These are phyloP conservation scores for Angomonas ambiguus DNA, from an alignment of 208 protist species.

Conservation along the genomic window DNA sequence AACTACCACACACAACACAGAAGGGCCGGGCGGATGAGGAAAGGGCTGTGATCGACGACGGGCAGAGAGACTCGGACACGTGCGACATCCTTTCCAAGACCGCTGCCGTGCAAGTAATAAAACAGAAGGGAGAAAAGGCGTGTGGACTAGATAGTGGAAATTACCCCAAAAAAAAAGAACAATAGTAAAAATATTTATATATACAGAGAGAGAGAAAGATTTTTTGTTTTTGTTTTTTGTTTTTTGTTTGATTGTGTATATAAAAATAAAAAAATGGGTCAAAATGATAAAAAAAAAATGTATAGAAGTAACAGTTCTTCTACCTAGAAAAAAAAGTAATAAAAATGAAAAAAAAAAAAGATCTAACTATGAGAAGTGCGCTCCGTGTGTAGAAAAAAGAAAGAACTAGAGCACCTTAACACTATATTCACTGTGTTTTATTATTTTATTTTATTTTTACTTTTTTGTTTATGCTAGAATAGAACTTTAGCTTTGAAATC, in stretches of 20 bases:
- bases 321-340: not conserved
- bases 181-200: slow-evolving; percentile 3
- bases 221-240: not conserved
- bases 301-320: not conserved
- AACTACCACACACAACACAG: slow-evolving; percentile 54
- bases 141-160: too few species aligned
- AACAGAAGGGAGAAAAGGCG: too few species aligned
- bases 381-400: too few species aligned
- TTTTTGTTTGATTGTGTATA: slow-evolving; percentile 1
- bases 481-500: not conserved
- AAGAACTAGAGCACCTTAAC: too few species aligned
- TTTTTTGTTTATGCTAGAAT: not conserved
- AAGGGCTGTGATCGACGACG: not conserved
- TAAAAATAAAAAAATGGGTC: slow-evolving; percentile 13
- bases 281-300: slow-evolving; percentile 1
- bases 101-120: too few species aligned
- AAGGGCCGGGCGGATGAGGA: slow-evolving; percentile 20
- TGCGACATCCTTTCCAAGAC: too few species aligned
- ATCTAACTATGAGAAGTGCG: not conserved
- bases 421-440: not conserved
- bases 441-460: slow-evolving; percentile 9
- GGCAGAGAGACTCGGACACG: slow-evolving; percentile 6
- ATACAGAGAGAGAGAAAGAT: not conserved
- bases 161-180: not conserved
- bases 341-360: not conserved